These are phyloP conservation scores for Naganishia friedmannii DNA, from an alignment of 768 basidiomycete species.

Conservation along the genomic window DNA sequence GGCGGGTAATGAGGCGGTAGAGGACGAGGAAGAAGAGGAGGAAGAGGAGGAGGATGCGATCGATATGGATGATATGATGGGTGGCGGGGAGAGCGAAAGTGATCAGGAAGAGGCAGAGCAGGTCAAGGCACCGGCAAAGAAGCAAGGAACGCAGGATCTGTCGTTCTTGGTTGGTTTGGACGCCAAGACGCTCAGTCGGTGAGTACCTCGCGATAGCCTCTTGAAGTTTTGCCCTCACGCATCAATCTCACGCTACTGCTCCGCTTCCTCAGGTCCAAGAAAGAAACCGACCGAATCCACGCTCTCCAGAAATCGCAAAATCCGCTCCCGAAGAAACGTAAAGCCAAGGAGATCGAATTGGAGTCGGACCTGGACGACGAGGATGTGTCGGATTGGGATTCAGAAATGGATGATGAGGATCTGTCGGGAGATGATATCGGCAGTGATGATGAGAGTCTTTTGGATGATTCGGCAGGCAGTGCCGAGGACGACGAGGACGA, in stretches of 20 bases:
- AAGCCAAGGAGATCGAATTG: conserved; percentile 57
- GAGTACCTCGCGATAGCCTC: conserved; percentile 44
- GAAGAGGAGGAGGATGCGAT: conserved; percentile 23
- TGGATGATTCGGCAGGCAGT: too few relatives aligned
- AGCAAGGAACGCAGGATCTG: conserved; percentile 45
- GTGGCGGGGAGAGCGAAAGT: conserved; percentile 40
- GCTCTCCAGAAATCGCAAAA: conserved; percentile 59
- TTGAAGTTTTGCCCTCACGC: too few relatives aligned
- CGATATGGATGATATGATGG: conserved; percentile 29
- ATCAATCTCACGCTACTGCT: too few relatives aligned
- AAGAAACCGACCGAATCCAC: conserved; percentile 71
- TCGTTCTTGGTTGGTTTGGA: conserved; percentile 71
- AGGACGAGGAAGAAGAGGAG: neutral
- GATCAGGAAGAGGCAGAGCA: conserved; percentile 47
- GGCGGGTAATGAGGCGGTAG: conserved; percentile 60
- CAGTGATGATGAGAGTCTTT: conserved; percentile 22
- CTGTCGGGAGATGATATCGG: conserved; percentile 32
- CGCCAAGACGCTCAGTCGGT: conserved; percentile 76
- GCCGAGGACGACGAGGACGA: conserved; percentile 31
- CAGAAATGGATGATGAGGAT: conserved; percentile 27
- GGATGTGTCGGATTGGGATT: conserved; percentile 33
- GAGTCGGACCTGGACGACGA: conserved; percentile 51
- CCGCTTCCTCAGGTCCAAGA: conserved; percentile 68
- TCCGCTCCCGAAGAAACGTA: conserved; percentile 58
- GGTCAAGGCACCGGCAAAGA: conserved; percentile 39